Conservation (phyloP, 2,329 filamentous ascomycete genomes). For the Aspergillus sp. region DNA sequence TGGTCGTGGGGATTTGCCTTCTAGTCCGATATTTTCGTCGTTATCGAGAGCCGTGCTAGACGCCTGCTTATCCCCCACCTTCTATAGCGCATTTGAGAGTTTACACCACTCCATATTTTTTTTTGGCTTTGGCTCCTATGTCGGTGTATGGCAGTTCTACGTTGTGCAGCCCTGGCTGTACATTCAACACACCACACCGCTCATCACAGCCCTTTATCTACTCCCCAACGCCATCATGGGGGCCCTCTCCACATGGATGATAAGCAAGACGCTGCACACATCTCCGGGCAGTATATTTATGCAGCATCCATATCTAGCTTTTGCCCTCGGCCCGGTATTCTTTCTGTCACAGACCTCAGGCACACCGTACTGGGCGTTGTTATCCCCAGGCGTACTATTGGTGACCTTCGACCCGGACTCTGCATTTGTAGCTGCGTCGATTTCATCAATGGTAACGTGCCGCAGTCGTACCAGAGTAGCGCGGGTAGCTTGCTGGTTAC, state of each 20-base stretch:
- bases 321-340: conserved; percentile 33
- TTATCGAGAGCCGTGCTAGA: conserved; percentile 35
- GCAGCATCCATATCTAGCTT: conserved; percentile 38
- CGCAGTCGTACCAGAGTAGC: conserved; percentile 41
- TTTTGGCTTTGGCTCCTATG: conserved; percentile 40
- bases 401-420: conserved; percentile 44
- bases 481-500: conserved; percentile 43
- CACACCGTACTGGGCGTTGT: conserved; percentile 41
- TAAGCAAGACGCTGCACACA: conserved; percentile 40
- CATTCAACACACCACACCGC: conserved; percentile 32
- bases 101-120: conserved; percentile 40
- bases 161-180: conserved; percentile 34
- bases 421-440: conserved; percentile 43
- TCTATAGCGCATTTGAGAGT: conserved; percentile 39
- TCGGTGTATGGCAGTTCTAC: conserved; percentile 37
- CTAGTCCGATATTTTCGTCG: conserved; percentile 39
- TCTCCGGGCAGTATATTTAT: conserved; percentile 43
- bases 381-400: conserved; percentile 39
- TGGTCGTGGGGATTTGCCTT: conserved; percentile 43
- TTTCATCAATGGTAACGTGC: conserved; percentile 44
- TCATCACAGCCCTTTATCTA: conserved; percentile 39
- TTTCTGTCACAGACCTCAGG: conserved; percentile 35
- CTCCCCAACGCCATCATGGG: conserved; percentile 42
- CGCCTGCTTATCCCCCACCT: conserved; percentile 41
- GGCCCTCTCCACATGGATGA: conserved; percentile 40